Evolutionary conservation across 371 early-diverging fungal genomes (phyloP).

Genomic region (Rhizopus sp.): DNA sequence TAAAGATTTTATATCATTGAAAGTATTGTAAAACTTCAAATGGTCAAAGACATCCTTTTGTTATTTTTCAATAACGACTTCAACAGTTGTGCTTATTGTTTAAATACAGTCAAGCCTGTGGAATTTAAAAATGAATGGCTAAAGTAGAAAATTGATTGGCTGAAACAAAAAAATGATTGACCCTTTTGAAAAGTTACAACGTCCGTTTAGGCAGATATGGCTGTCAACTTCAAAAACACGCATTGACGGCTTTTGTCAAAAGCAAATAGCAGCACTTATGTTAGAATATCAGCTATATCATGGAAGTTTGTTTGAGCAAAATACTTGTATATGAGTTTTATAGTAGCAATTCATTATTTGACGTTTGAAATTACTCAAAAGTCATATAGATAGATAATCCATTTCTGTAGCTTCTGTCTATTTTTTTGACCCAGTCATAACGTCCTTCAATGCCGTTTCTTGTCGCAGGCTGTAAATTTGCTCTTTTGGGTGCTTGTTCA

Average conservation of each 20-base stretch:
- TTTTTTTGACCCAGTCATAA: slow-evolving; percentile 1
- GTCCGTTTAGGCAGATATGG: not conserved
- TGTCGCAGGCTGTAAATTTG: slow-evolving; percentile 1
- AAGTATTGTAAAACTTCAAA: no score
- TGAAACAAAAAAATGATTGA: no score
- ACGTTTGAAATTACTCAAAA: not conserved
- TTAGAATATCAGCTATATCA: slow-evolving; percentile 1
- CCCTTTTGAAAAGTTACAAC: no score
- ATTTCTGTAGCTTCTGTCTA: slow-evolving; percentile 1
- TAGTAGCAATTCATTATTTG: slow-evolving; percentile 1
- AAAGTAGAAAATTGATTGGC: no score
- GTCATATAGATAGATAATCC: slow-evolving; percentile 1
- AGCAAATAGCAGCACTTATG: not conserved
- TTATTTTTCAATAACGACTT: no score
- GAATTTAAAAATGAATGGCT: no score
- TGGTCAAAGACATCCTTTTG: no score
- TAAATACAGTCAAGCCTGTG: no score
- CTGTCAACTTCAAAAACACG: not conserved
- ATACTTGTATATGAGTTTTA: no score
- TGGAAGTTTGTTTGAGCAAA: slow-evolving; percentile 1
- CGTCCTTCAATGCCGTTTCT: slow-evolving; percentile 1
- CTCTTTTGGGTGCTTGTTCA: not conserved
- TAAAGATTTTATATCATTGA: no score
- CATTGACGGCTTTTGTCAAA: slow-evolving; percentile 2
- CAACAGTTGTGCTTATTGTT: no score